Evolutionary conservation across 179 eudicot species (phyloP).

Genomic region (Sideroxylon spinosum): DNA sequence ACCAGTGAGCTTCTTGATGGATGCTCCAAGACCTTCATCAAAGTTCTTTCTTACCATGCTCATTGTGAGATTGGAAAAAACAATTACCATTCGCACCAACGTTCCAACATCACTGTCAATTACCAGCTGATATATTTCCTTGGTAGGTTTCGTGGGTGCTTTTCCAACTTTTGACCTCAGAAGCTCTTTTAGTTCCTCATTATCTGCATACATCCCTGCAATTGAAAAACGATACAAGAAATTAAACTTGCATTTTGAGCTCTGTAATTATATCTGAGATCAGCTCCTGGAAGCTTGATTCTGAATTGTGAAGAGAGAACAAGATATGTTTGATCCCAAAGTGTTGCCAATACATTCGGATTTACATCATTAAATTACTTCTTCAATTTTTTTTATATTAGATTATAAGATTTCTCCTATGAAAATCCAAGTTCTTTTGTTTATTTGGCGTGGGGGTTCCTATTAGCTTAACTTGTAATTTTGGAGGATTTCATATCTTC

Average conservation of each 20-base stretch:
- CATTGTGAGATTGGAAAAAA: slow-evolving; percentile 40
- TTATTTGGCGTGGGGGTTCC: not conserved
- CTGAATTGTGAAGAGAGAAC: not conserved
- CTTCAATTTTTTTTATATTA: not conserved
- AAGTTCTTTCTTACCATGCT: slow-evolving; percentile 49
- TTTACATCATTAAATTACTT: not conserved
- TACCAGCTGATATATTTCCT: slow-evolving; percentile 44
- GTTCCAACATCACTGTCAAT: slow-evolving; percentile 40
- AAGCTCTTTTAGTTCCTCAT: slow-evolving; percentile 33
- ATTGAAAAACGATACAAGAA: not conserved
- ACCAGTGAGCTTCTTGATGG: slow-evolving; percentile 50
- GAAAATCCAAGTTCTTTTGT: not conserved
- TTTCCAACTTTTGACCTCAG: slow-evolving; percentile 30
- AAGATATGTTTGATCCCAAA: not conserved
- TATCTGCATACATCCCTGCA: slow-evolving; percentile 48
- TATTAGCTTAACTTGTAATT: not conserved
- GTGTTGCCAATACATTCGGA: not conserved
- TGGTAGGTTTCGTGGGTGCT: slow-evolving; percentile 38
- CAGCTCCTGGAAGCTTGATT: not conserved
- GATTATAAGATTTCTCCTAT: not conserved
- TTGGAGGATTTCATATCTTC: not conserved
- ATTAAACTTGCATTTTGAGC: not conserved
- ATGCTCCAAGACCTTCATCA: slow-evolving; percentile 43
- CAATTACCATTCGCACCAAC: slow-evolving; percentile 38
- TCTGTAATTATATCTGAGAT: not conserved